These are phyloP conservation scores for Durusdinium trenchii DNA, from an alignment of 73 alveolate species.

Conservation along the genomic window DNA sequence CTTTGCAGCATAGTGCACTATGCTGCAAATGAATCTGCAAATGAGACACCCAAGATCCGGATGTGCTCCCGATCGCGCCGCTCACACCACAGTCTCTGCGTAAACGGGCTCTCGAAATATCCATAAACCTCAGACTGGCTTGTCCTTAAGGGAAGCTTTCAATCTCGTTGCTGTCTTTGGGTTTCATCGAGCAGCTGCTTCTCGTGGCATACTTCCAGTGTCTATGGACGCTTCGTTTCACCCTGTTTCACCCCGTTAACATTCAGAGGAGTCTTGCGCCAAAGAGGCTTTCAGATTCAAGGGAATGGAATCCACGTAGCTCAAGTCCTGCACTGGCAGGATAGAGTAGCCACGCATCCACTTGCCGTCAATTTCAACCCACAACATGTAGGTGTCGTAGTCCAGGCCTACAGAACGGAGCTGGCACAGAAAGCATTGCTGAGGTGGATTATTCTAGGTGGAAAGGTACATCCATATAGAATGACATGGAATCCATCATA, in stretches of 20 bases:
- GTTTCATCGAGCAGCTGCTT: too few relatives aligned
- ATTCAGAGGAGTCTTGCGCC: neutral
- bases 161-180: neutral
- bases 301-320: conserved; percentile 54
- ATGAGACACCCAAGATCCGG: neutral
- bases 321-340: conserved; percentile 53
- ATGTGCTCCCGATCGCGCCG: neutral
- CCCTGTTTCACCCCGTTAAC: neutral
- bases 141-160: neutral
- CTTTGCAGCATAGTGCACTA: too few relatives aligned
- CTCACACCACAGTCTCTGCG: conserved; percentile 79
- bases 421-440: neutral
- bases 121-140: conserved; percentile 7
- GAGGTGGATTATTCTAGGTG: too few relatives aligned
- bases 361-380: neutral
- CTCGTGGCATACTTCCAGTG: too few relatives aligned
- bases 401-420: neutral
- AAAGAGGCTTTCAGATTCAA: neutral
- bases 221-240: too few relatives aligned
- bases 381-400: neutral
- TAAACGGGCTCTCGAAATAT: conserved; percentile 64
- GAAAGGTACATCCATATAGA: too few relatives aligned
- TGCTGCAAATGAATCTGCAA: neutral
- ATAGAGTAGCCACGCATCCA: conserved; percentile 48
- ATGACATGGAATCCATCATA: too few relatives aligned